These are phyloP conservation scores for Verruconis gallopava DNA, from an alignment of 2,329 filamentous ascomycete genomes.

Conservation along the genomic window DNA sequence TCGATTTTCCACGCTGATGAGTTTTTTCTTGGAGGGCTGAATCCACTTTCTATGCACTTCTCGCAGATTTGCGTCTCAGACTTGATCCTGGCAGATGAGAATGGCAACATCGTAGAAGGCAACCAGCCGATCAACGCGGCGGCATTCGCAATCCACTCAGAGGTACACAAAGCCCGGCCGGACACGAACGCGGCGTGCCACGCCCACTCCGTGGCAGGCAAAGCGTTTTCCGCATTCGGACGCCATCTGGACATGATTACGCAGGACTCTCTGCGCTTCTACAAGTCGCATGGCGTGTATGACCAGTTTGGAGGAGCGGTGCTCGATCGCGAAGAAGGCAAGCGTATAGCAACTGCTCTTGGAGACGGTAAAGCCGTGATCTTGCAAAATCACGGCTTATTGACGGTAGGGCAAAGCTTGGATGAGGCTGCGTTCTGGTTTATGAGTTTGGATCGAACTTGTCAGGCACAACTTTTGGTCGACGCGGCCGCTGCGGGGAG, in stretches of 20 bases:
- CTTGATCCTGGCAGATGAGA: conserved; percentile 31
- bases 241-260: conserved; percentile 35
- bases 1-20: neutral
- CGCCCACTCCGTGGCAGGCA: conserved; percentile 34
- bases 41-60: conserved; percentile 34
- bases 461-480: conserved; percentile 31
- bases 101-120: conserved; percentile 28
- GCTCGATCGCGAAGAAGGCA: conserved; percentile 29
- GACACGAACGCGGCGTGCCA: conserved; percentile 31
- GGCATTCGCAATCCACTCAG: conserved; percentile 34
- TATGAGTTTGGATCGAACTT: conserved; percentile 32
- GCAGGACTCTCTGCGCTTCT: conserved; percentile 33
- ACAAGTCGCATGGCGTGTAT: conserved; percentile 28
- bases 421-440: conserved; percentile 36
- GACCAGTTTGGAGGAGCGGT: conserved; percentile 30
- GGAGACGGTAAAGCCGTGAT: conserved; percentile 25
- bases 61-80: conserved; percentile 28
- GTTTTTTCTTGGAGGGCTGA: no score
- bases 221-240: conserved; percentile 35
- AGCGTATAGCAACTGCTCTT: conserved; percentile 29
- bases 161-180: conserved; percentile 24
- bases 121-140: conserved; percentile 33
- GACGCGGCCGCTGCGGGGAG: conserved; percentile 29
- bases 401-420: conserved; percentile 26
- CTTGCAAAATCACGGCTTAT: conserved; percentile 27